Base-by-base conservation (phyloP, 768 basidiomycete species). In the Termitomyces sp. region DNA sequence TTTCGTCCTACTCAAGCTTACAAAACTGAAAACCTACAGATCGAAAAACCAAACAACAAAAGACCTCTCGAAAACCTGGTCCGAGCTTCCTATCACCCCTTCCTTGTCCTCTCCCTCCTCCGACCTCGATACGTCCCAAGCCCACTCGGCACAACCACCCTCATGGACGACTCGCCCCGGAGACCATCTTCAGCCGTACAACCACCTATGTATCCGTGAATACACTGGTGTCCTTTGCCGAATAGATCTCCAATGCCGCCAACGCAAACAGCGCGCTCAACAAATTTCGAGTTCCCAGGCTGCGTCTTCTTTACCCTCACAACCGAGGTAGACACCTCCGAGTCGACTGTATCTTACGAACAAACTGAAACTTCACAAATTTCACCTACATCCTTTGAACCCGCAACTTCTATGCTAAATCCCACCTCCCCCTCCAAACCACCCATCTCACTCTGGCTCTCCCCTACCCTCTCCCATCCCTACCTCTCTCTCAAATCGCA, bases 161-260 rank as follows among this genome's bases (percentile, higher is more conserved):
- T 85, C 18, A 73, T 85, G 13, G 84, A 84, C 63, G 84, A 85
- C 66, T 84, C 82, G 2, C 89, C 80, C 0, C 74, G 75, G 84
- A 64, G 84, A 81, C 0, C 79, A 75, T 33, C 76, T 89, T 15
- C 92, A 94, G 68, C 92, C 92, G 0, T 90, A 83, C 76, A 94
- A 91, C 69, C 92, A 94, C 68, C 74, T 94, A 20, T 91, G 88
- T 68, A 81, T 94, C 64, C 79, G 75, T 11, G 91, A 92, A 68
- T 94, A 92, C 69, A 76, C 79, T 8, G n/a, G 53, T 3, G 22
- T 38, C 5, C 39, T 64, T 39, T 59, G 69, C 3, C 61, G 59
- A 9, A n/a, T 42, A 1, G 69, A 70, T 28, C 36, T 70, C 7
- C 40, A 46, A 36, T 46, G 50, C 22, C 39, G 40, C 5, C 42